Evolutionary conservation across 768 basidiomycete genomes (phyloP), one percentile per base, ranked within the genome.

Genomic region (Calvatia gigantea): DNA sequence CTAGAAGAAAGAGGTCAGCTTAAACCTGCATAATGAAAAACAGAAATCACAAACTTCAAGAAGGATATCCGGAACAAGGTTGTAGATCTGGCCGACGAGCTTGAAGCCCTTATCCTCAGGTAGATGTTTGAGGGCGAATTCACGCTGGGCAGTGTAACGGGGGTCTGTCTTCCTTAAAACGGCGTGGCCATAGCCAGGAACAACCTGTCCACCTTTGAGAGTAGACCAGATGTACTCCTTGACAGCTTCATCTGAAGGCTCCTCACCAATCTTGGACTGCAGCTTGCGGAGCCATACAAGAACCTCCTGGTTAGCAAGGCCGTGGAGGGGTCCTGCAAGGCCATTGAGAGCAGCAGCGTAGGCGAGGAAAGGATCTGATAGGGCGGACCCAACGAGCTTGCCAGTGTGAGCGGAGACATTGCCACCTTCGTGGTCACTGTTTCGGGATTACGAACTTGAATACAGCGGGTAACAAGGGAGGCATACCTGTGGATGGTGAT

Each of bases 371-470:
- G 96, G 96, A 69, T 98, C 96, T 0, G 95, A 95, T 56, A 98
- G 87, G 50, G 96, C 95, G 52, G 94, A 94, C 53, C 92, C 93
- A 60, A 95, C 94, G 19, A 94, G 80, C 72, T 95, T 92, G 56
- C 91, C 91, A 19, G 93, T 89, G 77, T 95, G 93, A 1, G 93
- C 94, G 49, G 96, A 98, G 59, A 98, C 96, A 63, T 98, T 98
- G 42, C 96, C 96, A 69, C 96, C 96, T 73, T 98, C 96, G 74
- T 98, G 96, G 68, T 98, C 96, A 69, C 89, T 88, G 19, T 21
- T 23, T 23, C 1, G 44, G 7, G 19, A 47, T 62, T 11, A 51
- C 43, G 27, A 27, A 35, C 31, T 41, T 42, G 41, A 11, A 56
- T 47, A 49, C 49, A 27, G 35, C 1, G 51, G 17, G 8, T 21